Evolutionary conservation across 2,329 filamentous ascomycete species (phyloP).

Genomic region (Mycosphaerelloides madeirae): DNA sequence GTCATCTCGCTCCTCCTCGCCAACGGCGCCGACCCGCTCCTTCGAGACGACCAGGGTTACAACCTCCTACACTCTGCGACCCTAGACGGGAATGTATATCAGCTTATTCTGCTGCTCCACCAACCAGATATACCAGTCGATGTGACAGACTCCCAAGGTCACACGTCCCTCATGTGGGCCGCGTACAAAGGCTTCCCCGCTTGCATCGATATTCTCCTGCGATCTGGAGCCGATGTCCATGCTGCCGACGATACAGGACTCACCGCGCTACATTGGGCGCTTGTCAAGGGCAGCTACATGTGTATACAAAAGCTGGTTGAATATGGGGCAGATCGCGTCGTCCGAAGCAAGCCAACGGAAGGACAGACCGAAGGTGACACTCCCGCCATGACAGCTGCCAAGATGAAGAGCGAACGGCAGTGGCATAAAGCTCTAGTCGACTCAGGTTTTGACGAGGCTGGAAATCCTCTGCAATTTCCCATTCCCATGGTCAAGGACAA

Average conservation of each 20-base stretch:
- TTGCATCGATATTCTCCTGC: conserved; percentile 85
- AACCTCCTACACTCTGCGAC: conserved; percentile 96
- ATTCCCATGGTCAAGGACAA: conserved; percentile 72
- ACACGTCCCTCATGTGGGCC: conserved; percentile 97
- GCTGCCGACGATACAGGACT: conserved; percentile 87
- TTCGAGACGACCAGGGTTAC: conserved; percentile 93
- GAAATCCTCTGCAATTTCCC: conserved; percentile 68
- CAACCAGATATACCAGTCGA: conserved; percentile 87
- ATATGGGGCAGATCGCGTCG: conserved; percentile 90
- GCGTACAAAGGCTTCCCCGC: conserved; percentile 94
- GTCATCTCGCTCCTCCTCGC: conserved; percentile 88
- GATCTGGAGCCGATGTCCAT: conserved; percentile 93
- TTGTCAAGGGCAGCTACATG: conserved; percentile 84
- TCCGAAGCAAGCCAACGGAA: conserved; percentile 59
- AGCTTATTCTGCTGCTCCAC: conserved; percentile 84
- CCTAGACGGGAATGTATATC: conserved; percentile 90
- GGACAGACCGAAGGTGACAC: conserved; percentile 69
- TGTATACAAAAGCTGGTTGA: conserved; percentile 93
- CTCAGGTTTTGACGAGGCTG: conserved; percentile 77
- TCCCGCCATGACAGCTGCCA: conserved; percentile 74
- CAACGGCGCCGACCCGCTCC: conserved; percentile 84
- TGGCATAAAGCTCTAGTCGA: conserved; percentile 82
- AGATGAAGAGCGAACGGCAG: conserved; percentile 78
- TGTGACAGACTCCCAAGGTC: conserved; percentile 79
- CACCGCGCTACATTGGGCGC: conserved; percentile 90